Evolutionary conservation across 1,284 basidiomycete species (phyloP).

Genomic region (Naganishia albida): DNA sequence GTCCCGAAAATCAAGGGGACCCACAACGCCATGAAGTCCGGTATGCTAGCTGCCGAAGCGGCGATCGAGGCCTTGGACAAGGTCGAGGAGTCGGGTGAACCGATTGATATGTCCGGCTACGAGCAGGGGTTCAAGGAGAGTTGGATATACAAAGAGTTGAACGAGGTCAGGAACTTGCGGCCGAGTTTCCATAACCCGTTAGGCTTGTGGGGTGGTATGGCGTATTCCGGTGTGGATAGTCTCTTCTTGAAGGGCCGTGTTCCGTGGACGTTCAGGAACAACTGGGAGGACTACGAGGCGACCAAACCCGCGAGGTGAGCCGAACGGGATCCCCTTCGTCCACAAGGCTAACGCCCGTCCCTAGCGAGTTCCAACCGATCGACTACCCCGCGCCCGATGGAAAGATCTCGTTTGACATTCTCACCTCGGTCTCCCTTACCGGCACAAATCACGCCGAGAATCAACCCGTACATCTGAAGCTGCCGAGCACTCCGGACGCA

Average conservation of each 20-base stretch:
- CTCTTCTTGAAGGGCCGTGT: constrained; percentile 80
- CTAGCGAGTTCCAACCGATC: constrained; percentile 73
- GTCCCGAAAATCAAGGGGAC: constrained; percentile 99
- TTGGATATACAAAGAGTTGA: constrained; percentile 85
- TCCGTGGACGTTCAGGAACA: constrained; percentile 88
- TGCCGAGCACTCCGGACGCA: constrained; percentile 59
- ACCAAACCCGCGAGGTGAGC: constrained; percentile 66
- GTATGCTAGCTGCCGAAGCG: constrained; percentile 92
- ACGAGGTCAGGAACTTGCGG: constrained; percentile 89
- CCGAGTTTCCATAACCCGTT: constrained; percentile 85
- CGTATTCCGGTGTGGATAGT: constrained; percentile 87
- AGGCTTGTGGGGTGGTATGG: constrained; percentile 84
- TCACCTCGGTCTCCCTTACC: constrained; percentile 87
- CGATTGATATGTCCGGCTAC: constrained; percentile 75
- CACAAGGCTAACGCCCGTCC: background rate
- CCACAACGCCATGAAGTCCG: constrained; percentile 98
- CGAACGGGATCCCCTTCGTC: background rate
- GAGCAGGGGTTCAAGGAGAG: constrained; percentile 71
- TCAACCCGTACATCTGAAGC: constrained; percentile 84
- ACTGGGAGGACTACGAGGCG: constrained; percentile 68
- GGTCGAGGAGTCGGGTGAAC: constrained; percentile 33
- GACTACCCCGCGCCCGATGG: constrained; percentile 88
- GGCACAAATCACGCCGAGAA: constrained; percentile 97
- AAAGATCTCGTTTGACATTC: constrained; percentile 88
- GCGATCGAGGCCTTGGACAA: constrained; percentile 66